Evolutionary conservation across 164 flowering plant species (phyloP), one percentile per base, ranked within the genome.

Genomic region (Aristolochia californica): DNA sequence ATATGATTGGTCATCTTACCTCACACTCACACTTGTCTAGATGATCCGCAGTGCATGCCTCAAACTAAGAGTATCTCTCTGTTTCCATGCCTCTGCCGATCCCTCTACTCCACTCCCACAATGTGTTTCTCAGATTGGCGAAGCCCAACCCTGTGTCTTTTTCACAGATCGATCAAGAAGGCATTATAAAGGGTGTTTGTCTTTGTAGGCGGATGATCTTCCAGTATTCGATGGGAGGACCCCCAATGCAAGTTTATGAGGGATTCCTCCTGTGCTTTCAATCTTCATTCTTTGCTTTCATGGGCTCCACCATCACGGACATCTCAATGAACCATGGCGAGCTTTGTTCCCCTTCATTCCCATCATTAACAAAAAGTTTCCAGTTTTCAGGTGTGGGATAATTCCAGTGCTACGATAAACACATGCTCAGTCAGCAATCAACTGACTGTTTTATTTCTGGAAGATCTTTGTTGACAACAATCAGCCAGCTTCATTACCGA

Each of bases 231-330:
- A 77, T 57, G 97, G 96, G 43, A 87, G 69, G 71, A 78, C 94
- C 24, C 81, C 88, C 96, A 2, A 50, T 89, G 60, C 82, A 84
- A 70, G 94, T 77, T 59, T 93, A 83, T 63, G 65, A 67, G 23
- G 77, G 66, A 1, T 89, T 93, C 60, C 74, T 73, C 22, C 83
- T 83, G 74, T 81, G 81, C 78, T 93, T 93, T 66, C 87, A 83
- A 66, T 66, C 84, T 30, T 27, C 80, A 5, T 89, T 93, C 62
- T 66, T 79, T 2, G 58, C 60, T 56, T 80, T 79, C 77, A 21
- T 88, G 72, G 94, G 90, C 34, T 77, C 91, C 58, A 87, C 95
- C 4, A 85, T 93, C 63, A 81, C 85, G 58, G 99, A 87, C n/a
- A 58, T 89, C 43, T 68, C 96, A 20, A 65, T 93, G 55, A 86